Base-by-base conservation (phyloP, 2,329 filamentous ascomycete genomes). In the Cladosporium sp. region DNA sequence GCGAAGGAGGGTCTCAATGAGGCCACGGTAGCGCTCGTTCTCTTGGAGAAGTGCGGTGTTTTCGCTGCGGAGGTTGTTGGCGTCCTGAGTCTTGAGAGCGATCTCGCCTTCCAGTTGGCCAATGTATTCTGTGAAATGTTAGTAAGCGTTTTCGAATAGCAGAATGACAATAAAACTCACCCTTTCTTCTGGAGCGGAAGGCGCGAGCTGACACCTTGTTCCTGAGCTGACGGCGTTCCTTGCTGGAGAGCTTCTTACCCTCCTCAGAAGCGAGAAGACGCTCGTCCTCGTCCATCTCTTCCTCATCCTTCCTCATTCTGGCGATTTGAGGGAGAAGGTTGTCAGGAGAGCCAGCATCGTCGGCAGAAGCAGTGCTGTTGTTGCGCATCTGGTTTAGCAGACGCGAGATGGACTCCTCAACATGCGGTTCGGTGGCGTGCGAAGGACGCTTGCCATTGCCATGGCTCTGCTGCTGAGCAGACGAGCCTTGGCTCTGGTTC, bases 231-330 rank as follows among this genome's bases (percentile, higher is more conserved):
- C 93, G 85, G 54, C 93, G 85, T 73, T 97, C 91, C 75, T 97
- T 97, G 77, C 89, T 95, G 72, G 85, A 93, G 15, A 99, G 80
- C 77, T 96, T 96, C 84, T 99, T 99, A 63, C 92, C 93, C 73
- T 96, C 92, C 64, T 99, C 93, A 54, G 90, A 96, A n/a, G 89
- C 89, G 42, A 96, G 78, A 8, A 96, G 78, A 59, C 89, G 82
- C 77, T 97, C 93, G 62, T 97, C 93, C 69, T 96, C 92, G 61
- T 99, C 93, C 92, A 99, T 97, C 47, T 97, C 92, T 55, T 96
- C 91, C 63, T 97, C 91, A 39, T 96, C 90, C 78, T 97, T 97
- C 79, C 85, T 91, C 56, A 81, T 73, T 56, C 85, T 85, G 43
- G 85, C 77, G 60, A 89, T 80, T 65, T 89, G 85, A 50, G 83